Conservation (phyloP, 768 basidiomycete species). For the Gloeostereum incarnatum region DNA sequence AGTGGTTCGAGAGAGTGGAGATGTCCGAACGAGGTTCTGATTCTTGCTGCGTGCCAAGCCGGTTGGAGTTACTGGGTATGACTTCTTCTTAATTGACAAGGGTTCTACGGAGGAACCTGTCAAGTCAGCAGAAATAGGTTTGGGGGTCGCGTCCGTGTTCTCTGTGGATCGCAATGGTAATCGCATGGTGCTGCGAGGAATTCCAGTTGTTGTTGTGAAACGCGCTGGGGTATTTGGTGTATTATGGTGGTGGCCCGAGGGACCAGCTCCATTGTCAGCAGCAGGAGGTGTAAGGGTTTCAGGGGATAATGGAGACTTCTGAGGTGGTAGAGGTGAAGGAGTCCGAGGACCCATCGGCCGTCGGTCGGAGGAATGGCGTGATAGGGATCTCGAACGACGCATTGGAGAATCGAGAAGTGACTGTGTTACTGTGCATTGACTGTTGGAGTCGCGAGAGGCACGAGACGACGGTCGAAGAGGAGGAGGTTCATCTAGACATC, state of each 20-base stretch:
- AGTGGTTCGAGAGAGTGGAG: constrained; percentile 39
- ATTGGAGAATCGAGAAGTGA: constrained; percentile 23
- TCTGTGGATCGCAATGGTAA: constrained; percentile 50
- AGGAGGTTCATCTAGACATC: constrained; percentile 48
- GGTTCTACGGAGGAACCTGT: constrained; percentile 52
- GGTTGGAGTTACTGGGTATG: too few species aligned
- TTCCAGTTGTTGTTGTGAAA: constrained; percentile 29
- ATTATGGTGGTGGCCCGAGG: too few species aligned
- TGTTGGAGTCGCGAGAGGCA: constrained; percentile 32
- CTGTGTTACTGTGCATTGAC: constrained; percentile 37
- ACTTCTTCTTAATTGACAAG: constrained; percentile 80
- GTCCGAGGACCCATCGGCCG: constrained; percentile 69
- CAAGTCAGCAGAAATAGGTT: constrained; percentile 20
- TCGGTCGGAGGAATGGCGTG: constrained; percentile 42
- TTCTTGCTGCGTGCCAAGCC: too few species aligned
- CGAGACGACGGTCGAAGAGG: constrained; percentile 47
- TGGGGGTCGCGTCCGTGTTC: constrained; percentile 48
- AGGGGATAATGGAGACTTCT: constrained; percentile 23
- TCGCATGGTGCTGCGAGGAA: constrained; percentile 68
- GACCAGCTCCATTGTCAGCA: too few species aligned
- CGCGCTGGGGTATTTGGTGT: constrained; percentile 18
- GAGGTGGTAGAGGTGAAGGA: constrained; percentile 58
- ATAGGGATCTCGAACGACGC: constrained; percentile 30
- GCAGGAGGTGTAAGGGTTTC: constrained; percentile 10
- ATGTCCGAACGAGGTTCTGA: constrained; percentile 33